phyloP scores from a whole-genome alignment of 2,329 filamentous ascomycete species.

The Hypoxylon sp. region DNA sequence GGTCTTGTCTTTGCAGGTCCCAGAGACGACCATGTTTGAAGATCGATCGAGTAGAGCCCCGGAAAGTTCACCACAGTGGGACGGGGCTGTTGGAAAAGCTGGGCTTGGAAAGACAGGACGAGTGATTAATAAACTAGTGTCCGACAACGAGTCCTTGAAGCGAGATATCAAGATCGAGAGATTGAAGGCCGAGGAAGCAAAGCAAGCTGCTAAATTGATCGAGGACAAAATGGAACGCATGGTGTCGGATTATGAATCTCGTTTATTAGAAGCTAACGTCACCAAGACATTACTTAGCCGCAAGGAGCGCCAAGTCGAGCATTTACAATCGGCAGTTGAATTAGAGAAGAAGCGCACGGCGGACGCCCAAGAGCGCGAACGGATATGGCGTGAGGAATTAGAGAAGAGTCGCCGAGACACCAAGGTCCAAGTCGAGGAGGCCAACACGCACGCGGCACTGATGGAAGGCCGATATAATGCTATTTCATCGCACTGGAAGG shows the following conservation, averaged over 20 bases:
- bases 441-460: slow-evolving; percentile 74
- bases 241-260: slow-evolving; percentile 77
- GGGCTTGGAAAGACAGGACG: slow-evolving; percentile 81
- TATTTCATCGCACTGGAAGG: slow-evolving; percentile 76
- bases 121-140: slow-evolving; percentile 85
- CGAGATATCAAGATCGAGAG: slow-evolving; percentile 79
- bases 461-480: slow-evolving; percentile 80
- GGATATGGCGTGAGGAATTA: slow-evolving; percentile 73
- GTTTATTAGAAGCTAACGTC: slow-evolving; percentile 78
- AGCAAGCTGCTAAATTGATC: slow-evolving; percentile 75
- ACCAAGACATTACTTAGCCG: slow-evolving; percentile 79
- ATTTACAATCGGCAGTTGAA: slow-evolving; percentile 75
- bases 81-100: slow-evolving; percentile 78
- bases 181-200: slow-evolving; percentile 77
- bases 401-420: slow-evolving; percentile 73
- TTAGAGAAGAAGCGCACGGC: slow-evolving; percentile 74
- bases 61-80: slow-evolving; percentile 64
- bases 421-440: slow-evolving; percentile 75
- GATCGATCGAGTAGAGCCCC: slow-evolving; percentile 50
- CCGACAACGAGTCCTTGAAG: slow-evolving; percentile 83
- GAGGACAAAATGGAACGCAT: slow-evolving; percentile 81
- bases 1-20: slow-evolving; percentile 54
- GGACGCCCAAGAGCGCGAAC: slow-evolving; percentile 72
- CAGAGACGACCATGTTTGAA: slow-evolving; percentile 55
- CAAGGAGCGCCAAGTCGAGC: slow-evolving; percentile 82